Percentiles rank a stretch among this genome's conserved stretches.
Evolutionary conservation across 768 basidiomycete genomes (phyloP).

Genomic region (Leccinum imitatum): DNA sequence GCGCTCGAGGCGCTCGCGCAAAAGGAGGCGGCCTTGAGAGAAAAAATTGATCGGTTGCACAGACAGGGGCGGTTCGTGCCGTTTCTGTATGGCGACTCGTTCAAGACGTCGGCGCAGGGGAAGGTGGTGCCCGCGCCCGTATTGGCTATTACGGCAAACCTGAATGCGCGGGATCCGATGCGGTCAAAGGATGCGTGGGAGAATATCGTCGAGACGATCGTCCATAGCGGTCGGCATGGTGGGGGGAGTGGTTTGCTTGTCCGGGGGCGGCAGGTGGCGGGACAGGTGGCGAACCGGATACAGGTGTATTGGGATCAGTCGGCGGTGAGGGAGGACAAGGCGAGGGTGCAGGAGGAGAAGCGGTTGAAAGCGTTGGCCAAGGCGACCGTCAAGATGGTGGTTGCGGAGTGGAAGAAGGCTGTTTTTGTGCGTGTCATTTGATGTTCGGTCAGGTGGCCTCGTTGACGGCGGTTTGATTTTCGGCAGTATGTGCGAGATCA

Average conservation of each 20-base stretch:
- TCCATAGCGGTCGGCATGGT: constrained; percentile 23
- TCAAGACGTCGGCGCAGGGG: constrained; percentile 3
- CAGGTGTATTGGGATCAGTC: constrained; percentile 74
- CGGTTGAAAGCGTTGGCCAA: constrained; percentile 66
- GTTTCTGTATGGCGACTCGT: constrained; percentile 35
- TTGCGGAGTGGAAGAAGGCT: constrained; percentile 85
- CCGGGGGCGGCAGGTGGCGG: constrained; percentile 45
- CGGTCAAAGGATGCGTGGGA: constrained; percentile 56
- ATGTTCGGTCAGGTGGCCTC: not conserved
- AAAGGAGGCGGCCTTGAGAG: no score
- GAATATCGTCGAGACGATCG: constrained; percentile 49
- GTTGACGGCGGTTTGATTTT: not conserved
- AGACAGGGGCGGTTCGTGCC: constrained; percentile 38
- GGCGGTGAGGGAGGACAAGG: constrained; percentile 60
- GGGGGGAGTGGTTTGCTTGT: constrained; percentile 10
- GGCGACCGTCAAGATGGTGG: constrained; percentile 66
- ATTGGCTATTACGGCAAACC: constrained; percentile 12
- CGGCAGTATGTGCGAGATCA: constrained; percentile 72
- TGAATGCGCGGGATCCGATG: constrained; percentile 23
- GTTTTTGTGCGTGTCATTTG: constrained; percentile 58
- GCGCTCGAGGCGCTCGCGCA: not conserved
- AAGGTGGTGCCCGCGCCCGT: constrained; percentile 10
- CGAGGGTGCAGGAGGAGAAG: constrained; percentile 61
- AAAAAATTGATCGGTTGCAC: no score
- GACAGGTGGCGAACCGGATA: constrained; percentile 61